Conservation (phyloP, 306 rosid genomes). For the Astragalus glycyphyllos region DNA sequence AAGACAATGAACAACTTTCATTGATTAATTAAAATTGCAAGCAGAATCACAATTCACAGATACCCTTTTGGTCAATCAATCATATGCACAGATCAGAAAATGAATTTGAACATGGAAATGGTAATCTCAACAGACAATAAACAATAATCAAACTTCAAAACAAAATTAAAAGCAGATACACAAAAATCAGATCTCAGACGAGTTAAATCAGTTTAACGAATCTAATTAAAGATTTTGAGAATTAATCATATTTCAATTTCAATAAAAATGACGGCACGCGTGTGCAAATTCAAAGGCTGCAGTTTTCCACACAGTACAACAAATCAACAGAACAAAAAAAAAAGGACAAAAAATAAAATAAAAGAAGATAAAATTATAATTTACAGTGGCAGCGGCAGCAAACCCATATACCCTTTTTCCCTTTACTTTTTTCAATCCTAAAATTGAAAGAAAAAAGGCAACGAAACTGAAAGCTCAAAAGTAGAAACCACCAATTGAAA, state of each 20-base stretch:
- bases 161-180: conserved; percentile 18
- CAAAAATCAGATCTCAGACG: conserved; percentile 50
- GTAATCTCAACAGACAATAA: conserved; percentile 26
- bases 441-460: conserved; percentile 1
- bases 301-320: not conserved
- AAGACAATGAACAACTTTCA: conserved; percentile 34
- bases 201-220: not conserved
- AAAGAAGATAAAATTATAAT: conserved; percentile 39
- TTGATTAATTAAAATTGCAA: conserved; percentile 42
- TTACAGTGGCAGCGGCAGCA: conserved; percentile 19
- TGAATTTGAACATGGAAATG: conserved; percentile 1
- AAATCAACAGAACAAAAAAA: not conserved
- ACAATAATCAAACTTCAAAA: conserved; percentile 30
- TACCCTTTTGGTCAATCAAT: conserved; percentile 6
- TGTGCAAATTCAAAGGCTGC: conserved; percentile 41
- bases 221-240: conserved; percentile 13
- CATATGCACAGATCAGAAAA: conserved; percentile 36
- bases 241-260: conserved; percentile 11
- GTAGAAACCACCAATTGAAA: not conserved
- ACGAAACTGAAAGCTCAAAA: conserved; percentile 19
- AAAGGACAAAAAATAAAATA: not conserved
- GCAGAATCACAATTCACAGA: conserved; percentile 36
- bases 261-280: conserved; percentile 15
- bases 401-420: conserved; percentile 35
- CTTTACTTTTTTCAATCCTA: conserved; percentile 6